phyloP scores from a whole-genome alignment of 208 protist species.

The Wallacemonas collosoma region DNA sequence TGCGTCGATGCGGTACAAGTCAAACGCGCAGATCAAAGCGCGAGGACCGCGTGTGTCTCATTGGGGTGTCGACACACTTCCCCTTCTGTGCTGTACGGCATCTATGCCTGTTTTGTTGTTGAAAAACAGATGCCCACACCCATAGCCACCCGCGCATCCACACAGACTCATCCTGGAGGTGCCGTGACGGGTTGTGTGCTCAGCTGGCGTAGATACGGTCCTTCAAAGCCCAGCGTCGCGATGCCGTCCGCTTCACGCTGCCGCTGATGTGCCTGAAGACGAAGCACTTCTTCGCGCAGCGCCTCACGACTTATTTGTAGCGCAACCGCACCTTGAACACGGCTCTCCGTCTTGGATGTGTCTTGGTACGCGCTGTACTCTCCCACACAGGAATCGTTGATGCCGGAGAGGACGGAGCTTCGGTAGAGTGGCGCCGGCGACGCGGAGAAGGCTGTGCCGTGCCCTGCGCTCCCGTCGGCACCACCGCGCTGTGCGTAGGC shows the following conservation, averaged over 20 bases:
- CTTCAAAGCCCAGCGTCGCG: conserved; percentile 16
- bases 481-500: neutral
- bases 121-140: too few species aligned
- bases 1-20: neutral
- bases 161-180: neutral
- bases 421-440: conserved; percentile 2
- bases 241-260: neutral
- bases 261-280: conserved; percentile 17
- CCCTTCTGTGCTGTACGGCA: too few species aligned
- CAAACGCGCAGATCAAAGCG: too few species aligned
- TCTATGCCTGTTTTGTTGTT: too few species aligned
- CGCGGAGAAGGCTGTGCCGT: neutral
- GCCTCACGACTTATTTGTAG: neutral
- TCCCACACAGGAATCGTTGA: conserved; percentile 16
- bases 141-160: neutral
- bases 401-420: conserved; percentile 11
- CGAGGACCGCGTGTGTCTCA: too few species aligned
- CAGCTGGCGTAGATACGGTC: conserved; percentile 17
- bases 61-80: too few species aligned
- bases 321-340: neutral
- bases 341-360: neutral
- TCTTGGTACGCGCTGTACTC: neutral
- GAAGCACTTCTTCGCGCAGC: conserved; percentile 5
- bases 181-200: neutral
- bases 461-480: neutral